Base-by-base conservation (phyloP, 352 stramenopile genomes). In the Globisporangium iwayamae region DNA sequence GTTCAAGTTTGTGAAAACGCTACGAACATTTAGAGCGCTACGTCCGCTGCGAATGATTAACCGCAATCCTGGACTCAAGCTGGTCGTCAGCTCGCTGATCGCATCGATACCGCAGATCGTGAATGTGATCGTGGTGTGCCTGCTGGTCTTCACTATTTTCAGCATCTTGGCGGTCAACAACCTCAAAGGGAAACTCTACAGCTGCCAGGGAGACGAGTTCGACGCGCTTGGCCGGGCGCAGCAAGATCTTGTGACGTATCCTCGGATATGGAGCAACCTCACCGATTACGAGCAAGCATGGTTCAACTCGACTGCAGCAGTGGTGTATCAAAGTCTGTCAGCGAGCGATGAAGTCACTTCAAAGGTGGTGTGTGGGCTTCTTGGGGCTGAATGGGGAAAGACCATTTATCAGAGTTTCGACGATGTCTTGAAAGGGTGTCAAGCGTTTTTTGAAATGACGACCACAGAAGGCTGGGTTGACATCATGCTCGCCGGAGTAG, bases 371-470 rank as follows among this genome's bases (percentile, higher is more conserved):
- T 93, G 86, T 36, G 65, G 46, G 9, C 67, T 75, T 5, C 69
- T 87, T 6, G 68, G 66, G 0, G 74, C 72, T 16, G 56, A 34
- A 0, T 91, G 83, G 75, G 48, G 11, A 0, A 73, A 68, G 3
- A 84, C 80, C 20, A 85, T 91, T 18, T 69, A 75, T n/a, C 80
- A 92, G 48, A 75, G 78, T 41, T 96, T 95, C 62, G 73, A 96
- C 68, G 96, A 96, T 63, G 83, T 96, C 4, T 56, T 82, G 11
- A 63, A 73, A 9, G 82, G 82, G 0, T 78, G 92, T 10, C 70
- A 81, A 20, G 81, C 80, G 0, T 85, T 98, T 56, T 98, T 97
- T 64, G 89, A 98, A 65, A 96, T 98, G 68, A 95, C 86, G 0
- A 96, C 91, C 20, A 96, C 85, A 0, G 90, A 98, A 73, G 89